Evolutionary conservation across 331 rosid species (phyloP).

Genomic region (Prunus yedoensis): DNA sequence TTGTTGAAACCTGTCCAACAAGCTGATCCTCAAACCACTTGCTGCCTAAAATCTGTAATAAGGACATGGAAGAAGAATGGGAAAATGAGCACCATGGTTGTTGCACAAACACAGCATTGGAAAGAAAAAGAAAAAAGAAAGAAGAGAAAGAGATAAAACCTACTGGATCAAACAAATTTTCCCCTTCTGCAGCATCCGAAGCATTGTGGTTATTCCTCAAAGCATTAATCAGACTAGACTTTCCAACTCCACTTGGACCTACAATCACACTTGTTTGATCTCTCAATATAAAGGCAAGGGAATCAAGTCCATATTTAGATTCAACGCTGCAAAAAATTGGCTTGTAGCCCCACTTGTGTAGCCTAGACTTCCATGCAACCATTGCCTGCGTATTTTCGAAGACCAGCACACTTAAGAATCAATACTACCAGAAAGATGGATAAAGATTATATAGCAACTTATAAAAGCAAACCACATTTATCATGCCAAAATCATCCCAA

Average conservation of each 20-base stretch:
- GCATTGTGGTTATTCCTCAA: constrained; percentile 52
- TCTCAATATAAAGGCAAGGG: constrained; percentile 68
- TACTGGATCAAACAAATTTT: constrained; percentile 79
- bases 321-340: constrained; percentile 88
- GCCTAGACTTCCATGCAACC: constrained; percentile 66
- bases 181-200: constrained; percentile 44
- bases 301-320: constrained; percentile 62
- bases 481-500: background rate
- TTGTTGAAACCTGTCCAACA: constrained; percentile 88
- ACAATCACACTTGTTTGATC: constrained; percentile 83
- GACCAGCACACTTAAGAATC: background rate
- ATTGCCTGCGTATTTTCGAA: constrained; percentile 46
- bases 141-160: constrained; percentile 30
- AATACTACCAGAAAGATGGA: constrained; percentile 11
- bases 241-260: constrained; percentile 98
- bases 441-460: constrained; percentile 5
- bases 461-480: background rate
- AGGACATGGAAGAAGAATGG: background rate
- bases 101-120: constrained; percentile 5
- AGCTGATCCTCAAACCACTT: constrained; percentile 86
- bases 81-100: background rate
- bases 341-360: constrained; percentile 81
- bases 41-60: constrained; percentile 67
- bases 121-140: constrained; percentile 1
- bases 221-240: constrained; percentile 92